Conservation (phyloP, 768 basidiomycete species). For the Suillus ampliporus region DNA sequence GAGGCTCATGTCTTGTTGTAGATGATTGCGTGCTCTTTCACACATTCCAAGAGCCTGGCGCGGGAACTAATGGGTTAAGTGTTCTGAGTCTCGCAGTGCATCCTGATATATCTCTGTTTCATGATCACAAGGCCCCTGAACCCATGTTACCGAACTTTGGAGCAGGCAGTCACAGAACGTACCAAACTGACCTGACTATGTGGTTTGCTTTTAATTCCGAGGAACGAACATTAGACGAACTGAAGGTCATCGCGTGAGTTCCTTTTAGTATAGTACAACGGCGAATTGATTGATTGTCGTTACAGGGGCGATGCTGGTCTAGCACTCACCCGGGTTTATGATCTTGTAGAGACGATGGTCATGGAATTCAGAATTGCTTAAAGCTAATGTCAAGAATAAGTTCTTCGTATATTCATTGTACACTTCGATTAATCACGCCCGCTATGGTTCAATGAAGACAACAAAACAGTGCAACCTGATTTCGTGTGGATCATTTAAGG, state of each 20-base stretch:
- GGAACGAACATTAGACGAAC: constrained; percentile 49
- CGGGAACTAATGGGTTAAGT: neutral
- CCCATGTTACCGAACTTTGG: constrained; percentile 56
- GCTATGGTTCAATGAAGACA: too few relatives aligned
- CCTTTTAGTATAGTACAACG: neutral
- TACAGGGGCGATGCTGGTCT: constrained; percentile 25
- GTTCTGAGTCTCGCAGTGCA: neutral
- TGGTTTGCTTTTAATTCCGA: constrained; percentile 46
- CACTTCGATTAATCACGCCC: neutral
- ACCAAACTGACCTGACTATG: constrained; percentile 54
- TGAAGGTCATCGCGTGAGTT: neutral
- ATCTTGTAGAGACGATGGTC: constrained; percentile 32
- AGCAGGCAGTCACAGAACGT: constrained; percentile 44
- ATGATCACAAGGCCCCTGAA: constrained; percentile 42
- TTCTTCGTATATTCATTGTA: neutral
- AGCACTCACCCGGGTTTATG: constrained; percentile 31
- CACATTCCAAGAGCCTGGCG: constrained; percentile 15
- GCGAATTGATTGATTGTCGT: constrained; percentile 1
- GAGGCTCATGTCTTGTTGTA: constrained; percentile 8
- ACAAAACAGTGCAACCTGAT: too few relatives aligned
- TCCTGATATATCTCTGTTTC: neutral
- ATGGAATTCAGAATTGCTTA: constrained; percentile 28
- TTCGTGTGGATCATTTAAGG: neutral
- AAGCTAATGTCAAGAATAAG: neutral
- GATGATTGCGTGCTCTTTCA: constrained; percentile 29